A percentile compares a stretch with the other conserved stretches of the same genome.
Evolutionary conservation across 2,329 filamentous ascomycete genomes (phyloP).

Genomic region (Claviceps maximensis): DNA sequence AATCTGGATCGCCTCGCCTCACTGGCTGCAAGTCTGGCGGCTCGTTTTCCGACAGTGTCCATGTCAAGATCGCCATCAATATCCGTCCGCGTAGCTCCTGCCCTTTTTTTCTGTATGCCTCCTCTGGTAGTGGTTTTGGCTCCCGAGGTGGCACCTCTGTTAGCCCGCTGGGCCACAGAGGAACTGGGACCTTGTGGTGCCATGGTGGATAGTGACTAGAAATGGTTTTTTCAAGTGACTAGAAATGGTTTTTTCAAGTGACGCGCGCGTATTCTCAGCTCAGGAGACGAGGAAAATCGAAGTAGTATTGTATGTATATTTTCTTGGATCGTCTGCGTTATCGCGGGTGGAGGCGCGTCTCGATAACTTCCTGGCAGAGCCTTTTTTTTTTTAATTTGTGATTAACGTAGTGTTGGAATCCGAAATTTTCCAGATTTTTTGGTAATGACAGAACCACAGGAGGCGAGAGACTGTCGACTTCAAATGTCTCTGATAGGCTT

Average conservation of each 20-base stretch:
- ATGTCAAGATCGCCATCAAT: slow-evolving; percentile 49
- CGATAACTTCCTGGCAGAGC: slow-evolving; percentile 5
- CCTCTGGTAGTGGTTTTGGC: slow-evolving; percentile 25
- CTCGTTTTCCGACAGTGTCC: slow-evolving; percentile 27
- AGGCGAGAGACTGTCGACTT: background rate
- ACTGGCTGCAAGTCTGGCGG: slow-evolving; percentile 17
- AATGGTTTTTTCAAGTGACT: background rate
- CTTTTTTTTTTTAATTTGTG: slow-evolving; percentile 1
- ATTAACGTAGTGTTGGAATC: background rate
- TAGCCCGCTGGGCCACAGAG: slow-evolving; percentile 17
- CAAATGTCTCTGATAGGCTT: background rate
- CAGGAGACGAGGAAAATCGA: slow-evolving; percentile 1
- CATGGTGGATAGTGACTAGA: slow-evolving; percentile 13
- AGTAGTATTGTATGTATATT: background rate
- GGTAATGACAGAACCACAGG: background rate
- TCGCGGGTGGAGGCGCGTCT: slow-evolving; percentile 6
- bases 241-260: background rate
- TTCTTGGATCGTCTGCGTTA: slow-evolving; percentile 2
- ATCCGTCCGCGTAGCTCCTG: slow-evolving; percentile 29
- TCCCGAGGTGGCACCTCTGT: slow-evolving; percentile 16
- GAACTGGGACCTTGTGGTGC: slow-evolving; percentile 21
- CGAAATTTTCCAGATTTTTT: background rate
- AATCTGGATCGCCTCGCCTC: slow-evolving; percentile 17
- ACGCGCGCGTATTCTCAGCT: slow-evolving; percentile 1
- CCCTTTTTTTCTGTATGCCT: slow-evolving; percentile 38